Evolutionary conservation across 768 basidiomycete genomes (phyloP), one percentile per base, ranked within the genome.

Genomic region (Lactifluus volemus): DNA sequence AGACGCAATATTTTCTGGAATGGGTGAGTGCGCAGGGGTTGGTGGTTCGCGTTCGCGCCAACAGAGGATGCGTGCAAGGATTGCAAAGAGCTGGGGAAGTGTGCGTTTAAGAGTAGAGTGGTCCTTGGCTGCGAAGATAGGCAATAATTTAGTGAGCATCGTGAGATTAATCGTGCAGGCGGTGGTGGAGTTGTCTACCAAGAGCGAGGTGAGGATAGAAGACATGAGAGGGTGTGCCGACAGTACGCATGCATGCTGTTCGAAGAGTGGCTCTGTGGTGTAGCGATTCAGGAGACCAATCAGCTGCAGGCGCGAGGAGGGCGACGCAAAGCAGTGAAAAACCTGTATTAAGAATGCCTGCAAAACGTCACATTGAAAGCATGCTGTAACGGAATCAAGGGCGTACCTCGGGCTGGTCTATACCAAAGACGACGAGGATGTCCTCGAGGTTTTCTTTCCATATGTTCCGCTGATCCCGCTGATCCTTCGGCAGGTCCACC

Each of bases 381-480:
- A 5, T 19, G 36, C 34, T 55, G 30, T 5, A 44, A 38, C 34
- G n/a, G 49, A 58, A 34, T 56, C 34, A 58, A 44, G 19, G 64
- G 75, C 86, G 63, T 69, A 90, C 90, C 74, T 83, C 72, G 25
- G 88, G 87, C 58, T 77, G 72, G 65, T 82, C 78, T 59, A 83
- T 69, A 50, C 84, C 89, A 68, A 82, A 86, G 55, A 75, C 79
- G 44, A 89, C 76, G 45, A 92, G 75, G 19, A 88, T 79, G 66
- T 88, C 85, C 69, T 92, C 88, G 61, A 93, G 74, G 69, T 89
- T 93, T 32, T 74, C 72, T 72, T 90, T 92, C 90, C 90, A 93
- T 30, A 79, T 75, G 14, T 78, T 75, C 65, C 79, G 77, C 68
- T 77, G 79, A 57, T 81, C 80, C 53, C 84, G 79, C 67, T 89